Conservation (phyloP, 2,329 filamentous ascomycete species). For the Diaporthe amygdali region DNA sequence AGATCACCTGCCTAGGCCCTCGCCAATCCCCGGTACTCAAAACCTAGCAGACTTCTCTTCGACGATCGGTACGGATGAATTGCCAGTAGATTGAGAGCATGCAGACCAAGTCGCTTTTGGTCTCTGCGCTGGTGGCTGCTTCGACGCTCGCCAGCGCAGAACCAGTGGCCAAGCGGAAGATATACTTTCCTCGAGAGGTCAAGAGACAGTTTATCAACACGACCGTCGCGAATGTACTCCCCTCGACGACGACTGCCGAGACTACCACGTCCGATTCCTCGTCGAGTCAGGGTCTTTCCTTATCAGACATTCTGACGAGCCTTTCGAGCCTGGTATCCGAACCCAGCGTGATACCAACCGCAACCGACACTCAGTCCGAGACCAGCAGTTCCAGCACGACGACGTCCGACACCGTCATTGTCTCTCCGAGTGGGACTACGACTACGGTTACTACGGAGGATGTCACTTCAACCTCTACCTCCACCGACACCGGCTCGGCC, state of each 20-base stretch:
- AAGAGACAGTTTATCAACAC: constrained; percentile 55
- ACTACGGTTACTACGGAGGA: not conserved
- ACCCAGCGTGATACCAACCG: not conserved
- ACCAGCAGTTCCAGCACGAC: not conserved
- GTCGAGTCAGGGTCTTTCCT: constrained; percentile 3
- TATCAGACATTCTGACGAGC: constrained; percentile 14
- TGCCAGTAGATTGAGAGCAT: constrained; percentile 42
- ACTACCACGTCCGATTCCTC: constrained; percentile 18
- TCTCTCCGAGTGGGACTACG: not conserved
- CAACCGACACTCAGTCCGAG: not conserved
- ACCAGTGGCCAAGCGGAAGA: constrained; percentile 48
- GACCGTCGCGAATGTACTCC: constrained; percentile 40
- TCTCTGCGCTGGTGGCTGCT: constrained; percentile 54
- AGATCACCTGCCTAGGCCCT: constrained; percentile 8
- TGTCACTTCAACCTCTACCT: not conserved
- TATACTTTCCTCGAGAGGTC: constrained; percentile 63
- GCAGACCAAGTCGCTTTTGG: constrained; percentile 54
- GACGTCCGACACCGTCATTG: not conserved
- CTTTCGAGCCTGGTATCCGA: not conserved
- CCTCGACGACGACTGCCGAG: constrained; percentile 30
- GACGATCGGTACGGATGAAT: constrained; percentile 22
- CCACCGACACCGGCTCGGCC: not conserved
- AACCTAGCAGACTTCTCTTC: constrained; percentile 8
- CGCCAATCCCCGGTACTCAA: constrained; percentile 2
- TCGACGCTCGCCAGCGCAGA: constrained; percentile 51